A percentile compares a stretch with the other conserved stretches of the same genome.
phyloP scores from a whole-genome alignment of 345 rosid species.

The Dovyalis caffra region DNA sequence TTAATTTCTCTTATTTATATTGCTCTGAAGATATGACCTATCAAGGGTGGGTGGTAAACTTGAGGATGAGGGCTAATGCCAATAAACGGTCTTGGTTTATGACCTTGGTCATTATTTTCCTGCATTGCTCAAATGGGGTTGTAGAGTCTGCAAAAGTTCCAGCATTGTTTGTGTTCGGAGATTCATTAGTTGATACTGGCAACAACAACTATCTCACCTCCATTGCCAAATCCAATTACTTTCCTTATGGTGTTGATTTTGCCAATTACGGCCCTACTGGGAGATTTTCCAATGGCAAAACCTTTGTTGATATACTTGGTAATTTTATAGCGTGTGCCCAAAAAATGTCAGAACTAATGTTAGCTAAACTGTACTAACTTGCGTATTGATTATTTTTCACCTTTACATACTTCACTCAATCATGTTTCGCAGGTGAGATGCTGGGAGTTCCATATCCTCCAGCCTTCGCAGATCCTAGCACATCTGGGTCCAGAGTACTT shows the following conservation, averaged over 20 bases:
- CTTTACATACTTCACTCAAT: no score
- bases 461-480: slow-evolving; percentile 61
- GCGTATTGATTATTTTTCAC: no score
- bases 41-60: neutral
- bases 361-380: no score
- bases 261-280: slow-evolving; percentile 18
- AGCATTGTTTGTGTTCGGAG: slow-evolving; percentile 29
- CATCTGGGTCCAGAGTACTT: slow-evolving; percentile 40
- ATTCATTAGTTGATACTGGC: slow-evolving; percentile 31
- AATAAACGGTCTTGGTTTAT: slow-evolving; percentile 9
- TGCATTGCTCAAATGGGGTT: slow-evolving; percentile 22
- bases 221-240: slow-evolving; percentile 25
- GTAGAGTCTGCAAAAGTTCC: slow-evolving; percentile 27
- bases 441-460: slow-evolving; percentile 40
- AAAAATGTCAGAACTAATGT: no score
- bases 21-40: neutral
- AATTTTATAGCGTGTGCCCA: no score
- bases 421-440: slow-evolving; percentile 18
- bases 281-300: slow-evolving; percentile 30
- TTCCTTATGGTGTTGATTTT: slow-evolving; percentile 28
- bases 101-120: slow-evolving; percentile 14
- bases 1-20: neutral
- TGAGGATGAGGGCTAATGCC: slow-evolving; percentile 4
- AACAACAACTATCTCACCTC: slow-evolving; percentile 31
- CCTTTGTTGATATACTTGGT: slow-evolving; percentile 33